A percentile compares a stretch with the other conserved stretches of the same genome.
These are phyloP conservation scores for Heterobasidion annosum DNA, from an alignment of 1,284 basidiomycete genomes.

Conservation along the genomic window DNA sequence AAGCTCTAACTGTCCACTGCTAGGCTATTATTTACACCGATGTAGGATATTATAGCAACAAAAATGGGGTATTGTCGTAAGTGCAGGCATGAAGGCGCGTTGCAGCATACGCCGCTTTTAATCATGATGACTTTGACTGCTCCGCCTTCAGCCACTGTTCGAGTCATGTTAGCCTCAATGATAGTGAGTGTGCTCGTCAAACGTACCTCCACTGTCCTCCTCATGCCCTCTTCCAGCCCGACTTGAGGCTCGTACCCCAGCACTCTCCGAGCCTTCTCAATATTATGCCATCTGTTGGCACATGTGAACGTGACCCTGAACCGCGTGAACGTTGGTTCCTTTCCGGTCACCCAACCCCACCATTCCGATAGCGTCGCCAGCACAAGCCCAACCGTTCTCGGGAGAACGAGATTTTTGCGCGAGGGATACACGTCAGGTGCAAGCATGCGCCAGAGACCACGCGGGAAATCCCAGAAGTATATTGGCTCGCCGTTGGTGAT, in stretches of 20 bases:
- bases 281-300: conserved; percentile 83
- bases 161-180: background rate
- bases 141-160: conserved; percentile 11
- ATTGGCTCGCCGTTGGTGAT: conserved; percentile 97
- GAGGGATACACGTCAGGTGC: conserved; percentile 31
- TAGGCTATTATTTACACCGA: background rate
- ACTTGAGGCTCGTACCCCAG: conserved; percentile 92
- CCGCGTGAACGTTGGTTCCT: conserved; percentile 84
- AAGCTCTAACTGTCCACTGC: background rate
- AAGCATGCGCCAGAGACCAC: conserved; percentile 68
- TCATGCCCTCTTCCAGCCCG: conserved; percentile 83
- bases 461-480: conserved; percentile 94
- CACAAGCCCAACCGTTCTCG: conserved; percentile 57
- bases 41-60: too few species aligned
- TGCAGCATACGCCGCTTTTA: background rate
- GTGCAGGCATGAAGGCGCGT: background rate
- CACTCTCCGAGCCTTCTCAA: conserved; percentile 88
- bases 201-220: conserved; percentile 67
- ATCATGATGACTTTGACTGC: conserved; percentile 8
- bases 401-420: conserved; percentile 43
- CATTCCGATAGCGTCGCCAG: conserved; percentile 71
- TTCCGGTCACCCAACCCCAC: conserved; percentile 69
- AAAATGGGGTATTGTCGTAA: background rate
- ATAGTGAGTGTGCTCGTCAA: background rate
- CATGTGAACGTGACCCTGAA: conserved; percentile 79